Conservation (phyloP, 2,329 filamentous ascomycete genomes). For the Colletotrichum melonis region DNA sequence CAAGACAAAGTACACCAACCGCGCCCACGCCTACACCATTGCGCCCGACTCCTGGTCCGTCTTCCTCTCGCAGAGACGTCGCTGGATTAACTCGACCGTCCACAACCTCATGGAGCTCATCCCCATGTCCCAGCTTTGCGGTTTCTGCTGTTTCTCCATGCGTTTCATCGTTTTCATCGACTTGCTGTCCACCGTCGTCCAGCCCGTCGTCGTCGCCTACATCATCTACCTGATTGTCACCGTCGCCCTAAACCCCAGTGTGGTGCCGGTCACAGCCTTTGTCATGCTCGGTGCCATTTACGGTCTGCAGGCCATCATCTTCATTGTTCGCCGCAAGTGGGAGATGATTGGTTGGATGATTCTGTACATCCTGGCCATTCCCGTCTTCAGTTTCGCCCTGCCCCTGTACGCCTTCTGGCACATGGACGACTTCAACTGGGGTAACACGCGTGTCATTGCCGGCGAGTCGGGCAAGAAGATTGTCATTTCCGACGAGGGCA, state of each 20-base stretch:
- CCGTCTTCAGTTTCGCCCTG: constrained; percentile 89
- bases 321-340: constrained; percentile 96
- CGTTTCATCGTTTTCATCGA: constrained; percentile 95
- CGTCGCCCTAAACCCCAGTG: constrained; percentile 68
- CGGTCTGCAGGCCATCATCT: constrained; percentile 95
- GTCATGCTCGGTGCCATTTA: constrained; percentile 95
- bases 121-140: constrained; percentile 91
- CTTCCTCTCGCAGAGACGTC: constrained; percentile 97
- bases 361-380: constrained; percentile 90
- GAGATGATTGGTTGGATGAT: constrained; percentile 99
- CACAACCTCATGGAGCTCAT: constrained; percentile 98
- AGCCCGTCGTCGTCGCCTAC: constrained; percentile 91
- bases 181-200: constrained; percentile 89
- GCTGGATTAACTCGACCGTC: constrained; percentile 99
- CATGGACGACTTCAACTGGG: constrained; percentile 99
- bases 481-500: constrained; percentile 95
- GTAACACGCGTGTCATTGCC: constrained; percentile 96
- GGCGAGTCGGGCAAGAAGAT: constrained; percentile 94
- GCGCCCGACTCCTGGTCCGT: constrained; percentile 94
- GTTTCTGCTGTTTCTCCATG: constrained; percentile 71
- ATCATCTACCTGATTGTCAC: constrained; percentile 89
- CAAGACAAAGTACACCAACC: constrained; percentile 98
- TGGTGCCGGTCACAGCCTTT: constrained; percentile 87
- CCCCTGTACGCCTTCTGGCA: constrained; percentile 98
- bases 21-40: constrained; percentile 95